A percentile compares a stretch with the other conserved stretches of the same genome.
These are phyloP conservation scores for Aspergillus sp. DNA, from an alignment of 2,329 filamentous ascomycete species.

Conservation along the genomic window DNA sequence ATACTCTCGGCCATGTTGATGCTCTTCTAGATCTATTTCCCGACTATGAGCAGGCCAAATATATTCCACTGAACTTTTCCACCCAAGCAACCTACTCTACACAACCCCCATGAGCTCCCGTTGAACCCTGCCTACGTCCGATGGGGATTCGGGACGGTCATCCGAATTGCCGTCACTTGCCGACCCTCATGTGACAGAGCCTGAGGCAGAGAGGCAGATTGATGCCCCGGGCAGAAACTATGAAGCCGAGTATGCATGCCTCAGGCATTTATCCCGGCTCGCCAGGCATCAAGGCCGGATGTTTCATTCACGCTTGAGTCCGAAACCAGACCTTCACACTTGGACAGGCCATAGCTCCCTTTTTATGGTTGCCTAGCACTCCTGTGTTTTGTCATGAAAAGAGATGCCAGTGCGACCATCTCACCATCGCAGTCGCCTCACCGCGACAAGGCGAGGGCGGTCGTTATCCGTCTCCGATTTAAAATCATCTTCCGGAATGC, in stretches of 20 bases:
- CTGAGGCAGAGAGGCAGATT: not conserved
- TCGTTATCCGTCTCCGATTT: not conserved
- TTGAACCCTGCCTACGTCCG: no score
- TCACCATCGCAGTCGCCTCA: no score
- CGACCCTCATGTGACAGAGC: not conserved
- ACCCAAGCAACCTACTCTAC: not conserved
- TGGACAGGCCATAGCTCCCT: not conserved
- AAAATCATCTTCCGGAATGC: not conserved
- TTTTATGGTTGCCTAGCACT: not conserved
- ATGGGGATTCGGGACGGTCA: not conserved
- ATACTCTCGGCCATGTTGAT: not conserved
- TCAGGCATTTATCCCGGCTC: not conserved
- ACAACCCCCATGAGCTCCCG: not conserved
- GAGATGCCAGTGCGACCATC: not conserved
- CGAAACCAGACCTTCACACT: no score
- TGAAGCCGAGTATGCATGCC: not conserved
- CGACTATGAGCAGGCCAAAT: not conserved
- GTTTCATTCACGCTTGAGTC: no score
- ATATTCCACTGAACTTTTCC: not conserved
- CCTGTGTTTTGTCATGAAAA: not conserved
- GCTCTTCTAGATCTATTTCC: not conserved
- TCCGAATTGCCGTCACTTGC: not conserved
- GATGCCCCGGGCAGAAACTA: not conserved
- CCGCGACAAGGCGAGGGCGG: no score
- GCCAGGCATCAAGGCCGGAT: not conserved